Evolutionary conservation across 768 basidiomycete genomes (phyloP).

Genomic region (Termitomyces sp.): DNA sequence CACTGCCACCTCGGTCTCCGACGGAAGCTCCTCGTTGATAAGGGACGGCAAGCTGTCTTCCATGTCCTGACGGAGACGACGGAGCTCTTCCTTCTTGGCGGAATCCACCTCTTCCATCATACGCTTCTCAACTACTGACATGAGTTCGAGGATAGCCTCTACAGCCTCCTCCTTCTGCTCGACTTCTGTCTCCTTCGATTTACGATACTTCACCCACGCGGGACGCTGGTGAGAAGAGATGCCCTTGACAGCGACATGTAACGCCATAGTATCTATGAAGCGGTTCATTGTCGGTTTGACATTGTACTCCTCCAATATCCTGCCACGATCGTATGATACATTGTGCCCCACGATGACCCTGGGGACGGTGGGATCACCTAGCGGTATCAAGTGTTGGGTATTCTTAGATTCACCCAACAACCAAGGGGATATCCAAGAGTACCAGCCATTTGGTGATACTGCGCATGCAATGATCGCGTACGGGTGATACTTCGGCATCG

Average conservation of each 20-base stretch:
- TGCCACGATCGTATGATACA: conserved; percentile 86
- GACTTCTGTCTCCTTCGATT: conserved; percentile 51
- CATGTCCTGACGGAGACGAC: conserved; percentile 29
- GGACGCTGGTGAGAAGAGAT: conserved; percentile 94
- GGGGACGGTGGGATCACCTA: conserved; percentile 49
- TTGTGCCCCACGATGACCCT: conserved; percentile 89
- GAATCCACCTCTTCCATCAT: conserved; percentile 40
- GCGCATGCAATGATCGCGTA: conserved; percentile 89
- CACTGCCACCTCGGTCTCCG: conserved; percentile 22
- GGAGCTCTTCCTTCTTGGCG: conserved; percentile 37
- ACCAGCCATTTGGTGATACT: conserved; percentile 81
- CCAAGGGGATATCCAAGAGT: conserved; percentile 96
- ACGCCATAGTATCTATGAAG: conserved; percentile 90
- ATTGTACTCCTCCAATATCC: conserved; percentile 79
- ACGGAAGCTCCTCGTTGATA: conserved; percentile 20
- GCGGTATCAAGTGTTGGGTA: conserved; percentile 65
- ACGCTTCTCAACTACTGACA: conserved; percentile 39
- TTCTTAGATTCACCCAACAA: conserved; percentile 53
- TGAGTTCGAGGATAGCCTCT: conserved; percentile 42
- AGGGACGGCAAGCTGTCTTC: conserved; percentile 28
- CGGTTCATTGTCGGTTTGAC: conserved; percentile 62
- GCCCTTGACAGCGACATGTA: conserved; percentile 91
- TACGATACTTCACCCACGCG: conserved; percentile 84
- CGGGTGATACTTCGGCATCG: conserved; percentile 75
- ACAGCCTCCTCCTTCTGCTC: conserved; percentile 59